Evolutionary conservation across 495 filamentous ascomycete species (phyloP), one percentile per base, ranked within the genome.

Genomic region (Rostrohypoxylon terebratum): DNA sequence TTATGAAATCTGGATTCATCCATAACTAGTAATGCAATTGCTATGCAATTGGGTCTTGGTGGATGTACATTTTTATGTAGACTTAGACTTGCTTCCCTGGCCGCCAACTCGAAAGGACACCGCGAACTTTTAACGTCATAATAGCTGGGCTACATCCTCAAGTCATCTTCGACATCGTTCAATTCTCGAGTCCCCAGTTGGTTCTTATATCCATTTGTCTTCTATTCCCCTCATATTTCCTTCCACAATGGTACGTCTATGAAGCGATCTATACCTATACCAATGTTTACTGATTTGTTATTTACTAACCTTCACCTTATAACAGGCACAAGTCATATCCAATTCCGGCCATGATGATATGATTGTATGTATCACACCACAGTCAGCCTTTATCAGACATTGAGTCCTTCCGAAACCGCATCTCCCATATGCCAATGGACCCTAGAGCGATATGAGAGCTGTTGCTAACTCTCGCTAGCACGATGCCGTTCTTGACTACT

Each of bases 271-370:
- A n/a, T 42, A 33, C 58, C 25, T 13, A 23, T 42, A 33, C 58
- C 25, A 9, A 23, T 20, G 18, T 60, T 18, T 59, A 10, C 28
- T 7, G 21, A 8, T 48, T 36, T 34, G 8, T 34, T 21, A 28
- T 34, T 71, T 64, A 60, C 75, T 76, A 66, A 76, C 66, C 44
- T 62, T 44, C 25, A 16, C 36, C 63, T 60, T 67, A 14, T 45
- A 21, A 18, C 42, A 79, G 74, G 91, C 93, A 69, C 93, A 96
- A 87, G 89, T 94, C 71, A 94, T 94, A 78, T 89, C 93, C 44
- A 95, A 94, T 81, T 93, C 93, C 67, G 91, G 93, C 78, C 96
- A 99, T 83, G 96, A 98, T 90, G 95, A 97, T 80, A 98, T 99
- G 94, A 98, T 99, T 86, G 95, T 98, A 93, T 78, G 93, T 89